Evolutionary conservation across 805 yeast genomes (phyloP).

Genomic region (Maudiozyma pseudohumilis): DNA sequence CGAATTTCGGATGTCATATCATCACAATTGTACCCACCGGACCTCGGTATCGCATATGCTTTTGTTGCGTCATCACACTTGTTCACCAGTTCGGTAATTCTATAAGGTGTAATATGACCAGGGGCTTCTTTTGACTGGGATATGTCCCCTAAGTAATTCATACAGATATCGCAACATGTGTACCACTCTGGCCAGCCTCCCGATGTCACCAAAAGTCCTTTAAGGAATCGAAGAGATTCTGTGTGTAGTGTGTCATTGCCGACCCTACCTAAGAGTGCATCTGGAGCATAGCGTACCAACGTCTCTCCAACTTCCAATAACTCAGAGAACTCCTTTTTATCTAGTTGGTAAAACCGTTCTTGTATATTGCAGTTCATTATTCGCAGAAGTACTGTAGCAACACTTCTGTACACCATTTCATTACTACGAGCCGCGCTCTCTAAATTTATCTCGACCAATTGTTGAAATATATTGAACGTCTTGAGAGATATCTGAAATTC

Average conservation of each 20-base stretch:
- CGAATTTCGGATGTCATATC: too few relatives aligned
- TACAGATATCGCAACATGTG: not conserved
- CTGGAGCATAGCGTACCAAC: not conserved
- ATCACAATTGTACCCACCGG: too few relatives aligned
- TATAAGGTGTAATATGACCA: too few relatives aligned
- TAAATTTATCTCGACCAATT: conserved; percentile 12
- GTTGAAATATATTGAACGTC: conserved; percentile 9
- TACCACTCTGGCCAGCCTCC: not conserved
- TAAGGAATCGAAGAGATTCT: not conserved
- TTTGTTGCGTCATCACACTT: too few relatives aligned
- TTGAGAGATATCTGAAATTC: not conserved
- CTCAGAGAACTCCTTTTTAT: conserved; percentile 7
- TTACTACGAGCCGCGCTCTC: not conserved
- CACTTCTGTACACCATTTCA: conserved; percentile 4
- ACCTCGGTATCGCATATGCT: too few relatives aligned
- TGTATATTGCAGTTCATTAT: conserved; percentile 11
- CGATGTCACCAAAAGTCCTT: not conserved
- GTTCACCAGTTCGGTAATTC: too few relatives aligned
- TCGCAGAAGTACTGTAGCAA: conserved; percentile 8
- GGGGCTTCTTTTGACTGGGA: too few relatives aligned
- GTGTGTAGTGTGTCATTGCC: not conserved
- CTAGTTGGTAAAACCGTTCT: conserved; percentile 13
- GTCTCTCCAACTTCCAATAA: not conserved
- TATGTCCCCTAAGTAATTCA: too few relatives aligned
- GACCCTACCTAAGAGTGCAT: not conserved